These are phyloP conservation scores for Sechiopsis laciniata DNA, from an alignment of 306 rosid species.

Conservation along the genomic window DNA sequence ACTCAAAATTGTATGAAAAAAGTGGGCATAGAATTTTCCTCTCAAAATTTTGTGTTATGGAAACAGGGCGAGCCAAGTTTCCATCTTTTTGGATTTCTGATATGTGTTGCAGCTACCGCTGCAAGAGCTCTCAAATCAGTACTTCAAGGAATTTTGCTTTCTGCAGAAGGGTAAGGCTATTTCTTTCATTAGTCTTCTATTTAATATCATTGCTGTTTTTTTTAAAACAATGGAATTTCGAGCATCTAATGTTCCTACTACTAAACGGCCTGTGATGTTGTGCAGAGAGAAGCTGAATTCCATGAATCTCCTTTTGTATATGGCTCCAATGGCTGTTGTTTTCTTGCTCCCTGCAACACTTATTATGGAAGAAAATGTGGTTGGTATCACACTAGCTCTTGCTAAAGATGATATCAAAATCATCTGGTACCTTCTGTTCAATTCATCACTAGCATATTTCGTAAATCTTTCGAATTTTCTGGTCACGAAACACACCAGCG, in stretches of 20 bases:
- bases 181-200: not conserved
- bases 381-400: constrained; percentile 26
- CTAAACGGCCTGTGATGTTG: not conserved
- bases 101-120: constrained; percentile 27
- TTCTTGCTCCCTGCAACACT: constrained; percentile 30
- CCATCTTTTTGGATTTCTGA: constrained; percentile 25
- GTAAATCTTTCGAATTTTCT: constrained; percentile 27
- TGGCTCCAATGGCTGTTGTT: constrained; percentile 29
- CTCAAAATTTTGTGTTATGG: not conserved
- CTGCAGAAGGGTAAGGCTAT: constrained; percentile 23
- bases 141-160: constrained; percentile 27
- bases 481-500: constrained; percentile 28
- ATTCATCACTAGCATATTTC: constrained; percentile 26
- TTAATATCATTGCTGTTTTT: not conserved
- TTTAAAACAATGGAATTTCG: not conserved
- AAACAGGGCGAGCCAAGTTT: constrained; percentile 28
- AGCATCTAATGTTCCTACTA: not conserved
- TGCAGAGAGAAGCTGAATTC: constrained; percentile 29
- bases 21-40: not conserved
- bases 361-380: constrained; percentile 26
- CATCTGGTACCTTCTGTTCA: constrained; percentile 30
- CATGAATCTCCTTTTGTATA: constrained; percentile 29
- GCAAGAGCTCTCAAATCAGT: constrained; percentile 29
- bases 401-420: constrained; percentile 26
- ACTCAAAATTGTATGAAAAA: not conserved